Evolutionary conservation across 2,329 filamentous ascomycete genomes (phyloP).

Genomic region (Knoxdaviesia capensis): DNA sequence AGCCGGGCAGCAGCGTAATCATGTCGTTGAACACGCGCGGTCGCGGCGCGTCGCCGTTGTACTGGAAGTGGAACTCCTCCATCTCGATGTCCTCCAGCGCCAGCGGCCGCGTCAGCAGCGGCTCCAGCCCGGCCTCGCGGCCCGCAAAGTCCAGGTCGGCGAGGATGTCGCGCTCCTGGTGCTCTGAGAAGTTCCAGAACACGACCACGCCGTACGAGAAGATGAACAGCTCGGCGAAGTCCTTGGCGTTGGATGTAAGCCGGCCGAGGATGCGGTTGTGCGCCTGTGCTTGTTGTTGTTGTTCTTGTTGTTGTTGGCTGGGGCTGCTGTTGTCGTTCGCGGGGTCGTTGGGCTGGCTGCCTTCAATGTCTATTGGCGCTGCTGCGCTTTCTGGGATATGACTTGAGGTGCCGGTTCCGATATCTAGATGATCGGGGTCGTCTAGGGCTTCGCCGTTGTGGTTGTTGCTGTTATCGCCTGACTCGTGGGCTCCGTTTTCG

Average conservation of each 20-base stretch:
- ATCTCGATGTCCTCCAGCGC: conserved; percentile 88
- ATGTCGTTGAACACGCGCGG: conserved; percentile 97
- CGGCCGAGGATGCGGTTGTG: conserved; percentile 19
- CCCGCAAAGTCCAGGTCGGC: conserved; percentile 84
- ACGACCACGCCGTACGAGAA: conserved; percentile 95
- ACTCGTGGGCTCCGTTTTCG: not conserved
- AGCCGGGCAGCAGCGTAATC: conserved; percentile 81
- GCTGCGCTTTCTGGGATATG: no score
- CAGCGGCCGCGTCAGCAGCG: conserved; percentile 56
- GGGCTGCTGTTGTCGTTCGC: conserved; percentile 7
- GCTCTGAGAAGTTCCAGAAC: conserved; percentile 96
- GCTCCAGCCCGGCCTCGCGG: conserved; percentile 13
- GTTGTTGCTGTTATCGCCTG: no score
- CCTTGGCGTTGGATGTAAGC: conserved; percentile 49
- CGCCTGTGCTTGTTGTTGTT: conserved; percentile 23
- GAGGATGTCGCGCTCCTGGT: conserved; percentile 89
- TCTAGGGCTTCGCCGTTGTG: conserved; percentile 5
- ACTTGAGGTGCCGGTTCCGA: not conserved
- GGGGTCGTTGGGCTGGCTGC: conserved; percentile 7
- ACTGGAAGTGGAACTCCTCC: conserved; percentile 97
- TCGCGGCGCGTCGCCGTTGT: conserved; percentile 66
- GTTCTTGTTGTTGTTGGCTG: conserved; percentile 9
- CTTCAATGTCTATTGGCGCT: no score
- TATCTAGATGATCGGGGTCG: conserved; percentile 4
- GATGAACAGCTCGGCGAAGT: conserved; percentile 88